Evolutionary conservation across 495 filamentous ascomycete species (phyloP).

Genomic region (Durotheca rogersii): DNA sequence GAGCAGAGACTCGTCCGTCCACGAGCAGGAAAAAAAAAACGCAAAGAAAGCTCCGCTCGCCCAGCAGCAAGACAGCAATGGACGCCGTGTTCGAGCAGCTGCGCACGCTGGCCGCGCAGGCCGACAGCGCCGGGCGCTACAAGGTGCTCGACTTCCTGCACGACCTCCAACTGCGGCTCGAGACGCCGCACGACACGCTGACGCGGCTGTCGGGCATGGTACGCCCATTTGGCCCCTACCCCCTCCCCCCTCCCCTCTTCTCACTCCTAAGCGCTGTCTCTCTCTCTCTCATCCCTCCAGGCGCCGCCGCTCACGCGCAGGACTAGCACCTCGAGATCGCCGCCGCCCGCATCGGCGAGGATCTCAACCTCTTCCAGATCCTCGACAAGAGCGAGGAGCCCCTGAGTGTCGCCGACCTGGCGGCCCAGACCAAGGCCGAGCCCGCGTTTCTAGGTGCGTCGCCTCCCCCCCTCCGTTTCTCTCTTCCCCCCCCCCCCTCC

Average conservation of each 20-base stretch:
- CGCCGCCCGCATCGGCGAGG: constrained; percentile 36
- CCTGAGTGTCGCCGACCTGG: constrained; percentile 35
- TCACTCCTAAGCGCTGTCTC: too few relatives aligned
- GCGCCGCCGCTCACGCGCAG: background rate
- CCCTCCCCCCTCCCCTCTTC: background rate
- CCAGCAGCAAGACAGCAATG: too few relatives aligned
- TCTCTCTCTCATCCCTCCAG: too few relatives aligned
- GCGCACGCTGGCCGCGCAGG: background rate
- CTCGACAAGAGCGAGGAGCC: constrained; percentile 39
- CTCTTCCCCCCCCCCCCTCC: background rate
- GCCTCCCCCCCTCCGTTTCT: background rate
- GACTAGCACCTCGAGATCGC: constrained; percentile 7
- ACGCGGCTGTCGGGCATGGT: background rate
- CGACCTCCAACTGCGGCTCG: background rate
- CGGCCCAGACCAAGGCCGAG: constrained; percentile 37
- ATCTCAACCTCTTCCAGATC: constrained; percentile 40
- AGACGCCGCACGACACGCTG: background rate
- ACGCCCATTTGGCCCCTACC: background rate
- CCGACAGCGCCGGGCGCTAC: background rate
- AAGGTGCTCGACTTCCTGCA: background rate
- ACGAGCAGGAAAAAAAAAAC: too few relatives aligned
- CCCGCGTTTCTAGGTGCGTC: background rate
- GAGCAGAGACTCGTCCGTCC: too few relatives aligned
- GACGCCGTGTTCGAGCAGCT: background rate
- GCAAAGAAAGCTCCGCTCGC: too few relatives aligned